These are phyloP conservation scores for Phytophthora aleatoria DNA, from an alignment of 352 stramenopile genomes.

Conservation along the genomic window DNA sequence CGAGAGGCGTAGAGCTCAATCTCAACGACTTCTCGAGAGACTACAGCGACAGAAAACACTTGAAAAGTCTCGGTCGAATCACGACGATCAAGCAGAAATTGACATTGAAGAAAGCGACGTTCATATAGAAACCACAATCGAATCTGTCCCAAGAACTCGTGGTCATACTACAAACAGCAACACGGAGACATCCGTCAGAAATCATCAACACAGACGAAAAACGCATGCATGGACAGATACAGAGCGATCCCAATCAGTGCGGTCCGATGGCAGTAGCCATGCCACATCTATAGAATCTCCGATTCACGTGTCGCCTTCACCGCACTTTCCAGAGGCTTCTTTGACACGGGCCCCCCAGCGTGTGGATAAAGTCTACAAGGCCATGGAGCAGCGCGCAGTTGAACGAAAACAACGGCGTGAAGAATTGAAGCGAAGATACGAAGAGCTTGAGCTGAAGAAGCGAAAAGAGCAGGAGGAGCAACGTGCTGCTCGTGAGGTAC, in stretches of 20 bases:
- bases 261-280: background rate
- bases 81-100: background rate
- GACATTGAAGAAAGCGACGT: background rate
- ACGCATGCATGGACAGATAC: background rate
- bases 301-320: background rate
- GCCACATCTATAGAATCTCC: constrained; percentile 5
- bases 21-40: constrained; percentile 44
- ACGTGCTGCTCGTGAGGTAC: constrained; percentile 45
- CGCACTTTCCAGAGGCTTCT: background rate
- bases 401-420: constrained; percentile 64
- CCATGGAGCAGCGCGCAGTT: constrained; percentile 60
- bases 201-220: constrained; percentile 3
- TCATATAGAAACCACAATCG: background rate
- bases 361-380: constrained; percentile 49
- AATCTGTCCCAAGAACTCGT: background rate
- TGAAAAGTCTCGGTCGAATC: background rate
- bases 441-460: constrained; percentile 55
- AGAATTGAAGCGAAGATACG: constrained; percentile 56
- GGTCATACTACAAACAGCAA: background rate
- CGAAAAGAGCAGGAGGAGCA: constrained; percentile 42
- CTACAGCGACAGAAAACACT: constrained; percentile 31
- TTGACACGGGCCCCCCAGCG: constrained; percentile 4
- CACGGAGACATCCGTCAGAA: background rate
- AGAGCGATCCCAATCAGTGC: background rate
- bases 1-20: constrained; percentile 40